These are phyloP conservation scores for Cystofilobasidium ferigula DNA, from an alignment of 768 basidiomycete species.

Conservation along the genomic window DNA sequence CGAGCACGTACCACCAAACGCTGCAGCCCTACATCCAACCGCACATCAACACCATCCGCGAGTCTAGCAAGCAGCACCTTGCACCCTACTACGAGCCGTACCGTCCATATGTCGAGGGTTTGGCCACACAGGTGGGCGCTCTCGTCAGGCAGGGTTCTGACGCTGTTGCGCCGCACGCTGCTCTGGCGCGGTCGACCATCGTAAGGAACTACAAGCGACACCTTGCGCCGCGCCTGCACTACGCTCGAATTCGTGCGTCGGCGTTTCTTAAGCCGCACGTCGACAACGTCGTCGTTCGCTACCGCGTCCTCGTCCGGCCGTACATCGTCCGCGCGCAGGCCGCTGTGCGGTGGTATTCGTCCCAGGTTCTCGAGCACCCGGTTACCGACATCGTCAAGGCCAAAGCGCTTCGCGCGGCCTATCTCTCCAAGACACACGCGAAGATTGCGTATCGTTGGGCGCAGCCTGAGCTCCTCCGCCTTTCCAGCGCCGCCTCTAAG, in stretches of 20 bases:
- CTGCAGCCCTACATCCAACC: slow-evolving; percentile 36
- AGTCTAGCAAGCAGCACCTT: slow-evolving; percentile 23
- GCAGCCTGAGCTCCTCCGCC: not conserved
- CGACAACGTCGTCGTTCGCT: slow-evolving; percentile 29
- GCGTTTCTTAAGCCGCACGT: slow-evolving; percentile 33
- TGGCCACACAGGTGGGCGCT: not conserved
- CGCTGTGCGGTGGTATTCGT: not conserved
- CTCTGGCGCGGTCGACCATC: slow-evolving; percentile 22
- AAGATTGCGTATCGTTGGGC: not conserved
- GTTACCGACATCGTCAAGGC: not conserved
- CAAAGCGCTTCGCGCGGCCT: not conserved
- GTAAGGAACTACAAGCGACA: slow-evolving; percentile 28
- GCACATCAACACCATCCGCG: slow-evolving; percentile 25
- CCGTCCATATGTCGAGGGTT: slow-evolving; percentile 26
- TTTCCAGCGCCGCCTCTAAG: not conserved
- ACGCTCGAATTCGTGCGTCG: slow-evolving; percentile 12
- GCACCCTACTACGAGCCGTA: slow-evolving; percentile 27
- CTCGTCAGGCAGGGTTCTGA: slow-evolving; percentile 22
- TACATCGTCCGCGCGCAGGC: slow-evolving; percentile 21
- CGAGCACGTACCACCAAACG: slow-evolving; percentile 32
- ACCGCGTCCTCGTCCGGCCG: slow-evolving; percentile 23
- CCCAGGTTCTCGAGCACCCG: not conserved
- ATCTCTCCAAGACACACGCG: not conserved
- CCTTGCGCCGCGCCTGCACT: slow-evolving; percentile 28
- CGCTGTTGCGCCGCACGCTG: slow-evolving; percentile 28